Conservation (phyloP, 1,284 basidiomycete genomes). For the Ganoderma boninense region DNA sequence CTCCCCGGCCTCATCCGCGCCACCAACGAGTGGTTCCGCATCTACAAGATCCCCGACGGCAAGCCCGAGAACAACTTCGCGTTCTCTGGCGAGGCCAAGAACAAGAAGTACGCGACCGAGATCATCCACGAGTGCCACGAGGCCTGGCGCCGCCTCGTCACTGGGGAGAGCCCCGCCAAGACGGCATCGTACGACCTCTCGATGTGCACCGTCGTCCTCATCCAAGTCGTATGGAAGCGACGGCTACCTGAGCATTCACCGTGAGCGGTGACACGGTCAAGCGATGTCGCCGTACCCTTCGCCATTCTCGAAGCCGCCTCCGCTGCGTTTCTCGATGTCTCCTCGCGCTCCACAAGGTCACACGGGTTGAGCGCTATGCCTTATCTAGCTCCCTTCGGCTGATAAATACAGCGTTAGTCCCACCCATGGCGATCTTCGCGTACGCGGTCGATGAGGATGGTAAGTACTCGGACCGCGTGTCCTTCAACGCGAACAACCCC, state of each 20-base stretch:
- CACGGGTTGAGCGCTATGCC: slow-evolving; percentile 68
- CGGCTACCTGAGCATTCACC: slow-evolving; percentile 68
- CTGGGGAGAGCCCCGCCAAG: slow-evolving; percentile 81
- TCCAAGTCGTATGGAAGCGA: slow-evolving; percentile 59
- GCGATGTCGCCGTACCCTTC: slow-evolving; percentile 85
- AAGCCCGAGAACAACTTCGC: slow-evolving; percentile 99
- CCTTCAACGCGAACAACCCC: slow-evolving; percentile 52
- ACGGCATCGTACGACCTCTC: slow-evolving; percentile 78
- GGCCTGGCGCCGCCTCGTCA: slow-evolving; percentile 95
- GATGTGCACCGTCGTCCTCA: slow-evolving; percentile 77
- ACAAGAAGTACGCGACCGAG: slow-evolving; percentile 99
- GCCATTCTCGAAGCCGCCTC: slow-evolving; percentile 70
- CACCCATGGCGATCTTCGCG: slow-evolving; percentile 77
- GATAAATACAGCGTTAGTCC: slow-evolving; percentile 70
- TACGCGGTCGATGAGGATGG: slow-evolving; percentile 65
- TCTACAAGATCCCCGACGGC: slow-evolving; percentile 99
- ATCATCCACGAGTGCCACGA: slow-evolving; percentile 99
- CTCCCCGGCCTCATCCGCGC: slow-evolving; percentile 96
- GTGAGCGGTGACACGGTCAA: slow-evolving; percentile 79
- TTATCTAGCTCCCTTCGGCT: slow-evolving; percentile 77
- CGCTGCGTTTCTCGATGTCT: slow-evolving; percentile 68
- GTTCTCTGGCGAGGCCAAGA: slow-evolving; percentile 99
- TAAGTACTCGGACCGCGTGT: too few species aligned
- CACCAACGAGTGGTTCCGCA: slow-evolving; percentile 98
- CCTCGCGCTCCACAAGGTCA: slow-evolving; percentile 69